A percentile compares a stretch with the other conserved stretches of the same genome.
These are phyloP conservation scores for Cordyceps farinosa DNA, from an alignment of 2,329 filamentous ascomycete genomes.

Conservation along the genomic window DNA sequence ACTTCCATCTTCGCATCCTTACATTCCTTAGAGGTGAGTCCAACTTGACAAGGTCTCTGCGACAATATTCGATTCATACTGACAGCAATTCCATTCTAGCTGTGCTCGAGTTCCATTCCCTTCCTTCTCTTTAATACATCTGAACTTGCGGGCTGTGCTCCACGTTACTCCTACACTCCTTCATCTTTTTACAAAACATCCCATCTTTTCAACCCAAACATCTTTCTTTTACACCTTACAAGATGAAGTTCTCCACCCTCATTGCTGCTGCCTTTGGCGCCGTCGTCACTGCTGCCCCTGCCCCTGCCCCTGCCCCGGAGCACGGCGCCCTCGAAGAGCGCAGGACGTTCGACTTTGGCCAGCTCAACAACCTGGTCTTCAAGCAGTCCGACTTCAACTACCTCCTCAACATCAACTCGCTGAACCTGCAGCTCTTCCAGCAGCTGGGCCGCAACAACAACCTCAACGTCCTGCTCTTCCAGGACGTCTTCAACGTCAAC, in stretches of 20 bases:
- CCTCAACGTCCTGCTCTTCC: slow-evolving; percentile 43
- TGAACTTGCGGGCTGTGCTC: slow-evolving; percentile 25
- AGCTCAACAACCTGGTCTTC: slow-evolving; percentile 40
- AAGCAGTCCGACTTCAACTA: slow-evolving; percentile 41
- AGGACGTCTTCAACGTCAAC: slow-evolving; percentile 38
- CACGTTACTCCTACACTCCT: slow-evolving; percentile 25
- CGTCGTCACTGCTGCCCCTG: slow-evolving; percentile 42
- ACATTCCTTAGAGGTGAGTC: slow-evolving; percentile 17
- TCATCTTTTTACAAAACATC: slow-evolving; percentile 16
- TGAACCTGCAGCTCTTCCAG: slow-evolving; percentile 43
- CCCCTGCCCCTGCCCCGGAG: slow-evolving; percentile 32
- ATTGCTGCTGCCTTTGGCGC: slow-evolving; percentile 44
- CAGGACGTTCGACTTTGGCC: slow-evolving; percentile 36
- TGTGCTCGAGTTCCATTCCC: slow-evolving; percentile 16
- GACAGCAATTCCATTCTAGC: neutral
- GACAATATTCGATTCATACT: neutral
- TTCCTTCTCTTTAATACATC: slow-evolving; percentile 22
- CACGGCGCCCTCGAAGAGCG: slow-evolving; percentile 36
- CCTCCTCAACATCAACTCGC: slow-evolving; percentile 44
- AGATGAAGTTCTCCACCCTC: slow-evolving; percentile 48
- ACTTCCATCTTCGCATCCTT: slow-evolving; percentile 4
- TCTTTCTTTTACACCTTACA: slow-evolving; percentile 22
- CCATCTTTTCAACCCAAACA: slow-evolving; percentile 19
- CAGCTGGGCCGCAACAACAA: slow-evolving; percentile 39
- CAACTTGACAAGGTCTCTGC: neutral